Percentiles rank a stretch among this genome's conserved stretches.
Evolutionary conservation across 2,329 filamentous ascomycete genomes (phyloP).

Genomic region (Aspergillus sp.): DNA sequence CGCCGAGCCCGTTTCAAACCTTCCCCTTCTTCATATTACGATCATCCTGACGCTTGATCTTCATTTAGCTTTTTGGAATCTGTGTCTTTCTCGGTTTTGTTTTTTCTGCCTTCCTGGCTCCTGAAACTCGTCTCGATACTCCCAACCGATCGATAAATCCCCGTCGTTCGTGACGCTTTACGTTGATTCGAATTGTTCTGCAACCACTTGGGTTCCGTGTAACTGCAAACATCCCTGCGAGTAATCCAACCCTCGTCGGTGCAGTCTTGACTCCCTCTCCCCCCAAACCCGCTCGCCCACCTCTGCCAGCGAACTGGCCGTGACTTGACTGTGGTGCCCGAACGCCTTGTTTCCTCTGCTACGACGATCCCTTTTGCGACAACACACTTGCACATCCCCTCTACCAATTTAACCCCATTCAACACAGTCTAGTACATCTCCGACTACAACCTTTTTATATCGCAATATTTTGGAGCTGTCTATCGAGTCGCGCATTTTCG

Average conservation of each 20-base stretch:
- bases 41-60: conserved; percentile 13
- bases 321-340: conserved; percentile 34
- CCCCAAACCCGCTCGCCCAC: conserved; percentile 29
- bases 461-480: background rate
- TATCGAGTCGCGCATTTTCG: background rate
- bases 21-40: conserved; percentile 12
- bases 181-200: conserved; percentile 19
- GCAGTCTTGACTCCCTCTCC: conserved; percentile 17
- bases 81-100: conserved; percentile 11
- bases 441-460: background rate
- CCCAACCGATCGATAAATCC: conserved; percentile 9
- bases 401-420: background rate
- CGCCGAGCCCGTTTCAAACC: conserved; percentile 10
- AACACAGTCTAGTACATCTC: background rate
- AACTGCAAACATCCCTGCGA: conserved; percentile 35
- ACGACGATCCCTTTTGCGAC: conserved; percentile 19
- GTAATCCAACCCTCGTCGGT: conserved; percentile 29
- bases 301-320: conserved; percentile 29
- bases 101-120: conserved; percentile 7
- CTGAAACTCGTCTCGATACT: conserved; percentile 5
- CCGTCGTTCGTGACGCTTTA: conserved; percentile 13
- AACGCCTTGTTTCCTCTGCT: conserved; percentile 35
- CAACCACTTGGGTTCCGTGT: conserved; percentile 23
- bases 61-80: conserved; percentile 2
- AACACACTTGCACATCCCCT: background rate